Conservation (phyloP, 2,329 filamentous ascomycete species). For the Colletotrichum sp. region DNA sequence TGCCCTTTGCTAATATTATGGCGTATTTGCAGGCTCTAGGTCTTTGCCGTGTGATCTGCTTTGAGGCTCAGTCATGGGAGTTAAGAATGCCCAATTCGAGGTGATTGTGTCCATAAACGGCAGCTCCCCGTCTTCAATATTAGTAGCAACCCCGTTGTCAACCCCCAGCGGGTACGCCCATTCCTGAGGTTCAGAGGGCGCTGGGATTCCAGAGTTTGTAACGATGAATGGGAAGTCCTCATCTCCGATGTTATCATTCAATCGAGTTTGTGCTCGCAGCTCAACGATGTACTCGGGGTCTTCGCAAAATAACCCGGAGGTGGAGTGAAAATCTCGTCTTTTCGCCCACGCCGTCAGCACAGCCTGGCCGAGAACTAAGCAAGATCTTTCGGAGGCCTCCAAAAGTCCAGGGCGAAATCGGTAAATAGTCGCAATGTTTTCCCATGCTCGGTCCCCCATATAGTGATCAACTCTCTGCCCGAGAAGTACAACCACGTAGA, state of each 20-base stretch:
- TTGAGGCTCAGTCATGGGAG: background rate
- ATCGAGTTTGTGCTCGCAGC: background rate
- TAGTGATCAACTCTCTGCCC: background rate
- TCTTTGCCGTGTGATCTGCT: background rate
- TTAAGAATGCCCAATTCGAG: background rate
- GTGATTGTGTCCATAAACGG: background rate
- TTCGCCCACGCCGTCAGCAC: background rate
- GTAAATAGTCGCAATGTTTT: background rate
- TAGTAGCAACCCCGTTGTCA: background rate
- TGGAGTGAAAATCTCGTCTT: background rate
- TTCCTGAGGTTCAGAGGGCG: background rate
- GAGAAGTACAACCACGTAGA: background rate
- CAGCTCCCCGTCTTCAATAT: background rate
- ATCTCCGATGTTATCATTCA: background rate
- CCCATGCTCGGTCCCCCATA: background rate
- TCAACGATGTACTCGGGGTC: background rate
- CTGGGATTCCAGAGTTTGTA: background rate
- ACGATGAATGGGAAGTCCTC: background rate
- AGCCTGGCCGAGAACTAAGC: background rate
- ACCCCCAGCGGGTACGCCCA: background rate
- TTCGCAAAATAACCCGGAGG: background rate
- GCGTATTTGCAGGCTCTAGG: background rate
- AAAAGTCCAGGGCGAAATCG: background rate
- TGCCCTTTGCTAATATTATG: no score
- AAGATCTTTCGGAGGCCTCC: background rate